Percentiles rank a stretch among this genome's conserved stretches.
These are phyloP conservation scores for Alternaria sp. DNA, from an alignment of 2,329 filamentous ascomycete genomes.

Conservation along the genomic window DNA sequence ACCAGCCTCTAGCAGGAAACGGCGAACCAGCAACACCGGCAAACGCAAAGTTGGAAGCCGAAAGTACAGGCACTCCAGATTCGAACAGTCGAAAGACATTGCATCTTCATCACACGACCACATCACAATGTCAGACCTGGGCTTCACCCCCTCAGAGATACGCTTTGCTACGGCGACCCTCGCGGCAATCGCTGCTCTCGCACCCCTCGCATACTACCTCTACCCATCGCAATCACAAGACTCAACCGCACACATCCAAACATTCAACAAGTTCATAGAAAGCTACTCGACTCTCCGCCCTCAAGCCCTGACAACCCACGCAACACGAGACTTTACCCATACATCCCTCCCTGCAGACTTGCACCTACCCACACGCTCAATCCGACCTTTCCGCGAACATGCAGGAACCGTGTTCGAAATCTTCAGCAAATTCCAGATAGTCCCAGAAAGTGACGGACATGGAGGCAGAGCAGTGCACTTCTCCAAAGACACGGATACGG, in stretches of 20 bases:
- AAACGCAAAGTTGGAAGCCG: neutral
- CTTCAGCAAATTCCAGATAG: conserved; percentile 55
- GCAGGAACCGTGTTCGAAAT: conserved; percentile 54
- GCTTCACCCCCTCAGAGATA: conserved; percentile 28
- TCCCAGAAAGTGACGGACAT: conserved; percentile 49
- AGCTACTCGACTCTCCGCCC: conserved; percentile 55
- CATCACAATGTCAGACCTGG: conserved; percentile 26
- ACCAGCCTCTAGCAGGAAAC: conserved; percentile 1
- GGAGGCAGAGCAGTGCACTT: conserved; percentile 38
- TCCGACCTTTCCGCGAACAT: conserved; percentile 52
- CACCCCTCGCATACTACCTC: conserved; percentile 30
- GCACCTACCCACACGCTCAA: conserved; percentile 49
- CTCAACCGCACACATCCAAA: conserved; percentile 35
- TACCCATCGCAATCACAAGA: conserved; percentile 23
- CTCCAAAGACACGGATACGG: conserved; percentile 38
- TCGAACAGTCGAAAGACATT: neutral
- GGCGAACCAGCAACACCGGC: neutral
- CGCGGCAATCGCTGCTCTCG: conserved; percentile 25
- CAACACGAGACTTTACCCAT: conserved; percentile 53
- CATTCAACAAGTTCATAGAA: conserved; percentile 46
- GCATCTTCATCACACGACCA: neutral
- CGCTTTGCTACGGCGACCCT: conserved; percentile 32
- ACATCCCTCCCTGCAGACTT: conserved; percentile 54
- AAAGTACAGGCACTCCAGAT: neutral
- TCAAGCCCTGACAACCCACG: conserved; percentile 49